Evolutionary conservation across 2,329 filamentous ascomycete species (phyloP).

Genomic region (Gliomastix tumulicola): DNA sequence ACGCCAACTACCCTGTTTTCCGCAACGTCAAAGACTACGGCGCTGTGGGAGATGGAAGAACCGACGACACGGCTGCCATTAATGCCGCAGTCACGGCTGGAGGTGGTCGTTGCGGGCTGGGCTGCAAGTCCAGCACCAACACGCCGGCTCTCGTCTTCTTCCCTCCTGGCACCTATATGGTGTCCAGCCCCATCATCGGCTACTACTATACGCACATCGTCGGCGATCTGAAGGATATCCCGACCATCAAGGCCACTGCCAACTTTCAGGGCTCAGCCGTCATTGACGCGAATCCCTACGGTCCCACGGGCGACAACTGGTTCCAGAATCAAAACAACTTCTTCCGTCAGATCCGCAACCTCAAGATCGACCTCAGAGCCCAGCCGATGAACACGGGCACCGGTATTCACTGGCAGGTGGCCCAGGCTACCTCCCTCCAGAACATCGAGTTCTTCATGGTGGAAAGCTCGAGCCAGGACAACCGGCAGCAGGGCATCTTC

Average conservation of each 20-base stretch:
- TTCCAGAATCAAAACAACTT: conserved; percentile 37
- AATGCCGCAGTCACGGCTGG: conserved; percentile 70
- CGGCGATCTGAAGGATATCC: conserved; percentile 53
- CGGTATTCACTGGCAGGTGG: conserved; percentile 56
- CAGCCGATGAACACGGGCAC: conserved; percentile 35
- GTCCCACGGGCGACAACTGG: conserved; percentile 14
- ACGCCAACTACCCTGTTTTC: conserved; percentile 58
- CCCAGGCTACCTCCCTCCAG: conserved; percentile 44
- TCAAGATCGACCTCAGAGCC: conserved; percentile 28
- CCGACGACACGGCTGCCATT: conserved; percentile 78
- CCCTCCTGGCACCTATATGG: conserved; percentile 71
- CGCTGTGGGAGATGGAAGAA: conserved; percentile 53
- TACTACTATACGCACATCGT: conserved; percentile 74
- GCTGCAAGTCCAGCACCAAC: conserved; percentile 72
- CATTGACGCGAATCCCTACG: conserved; percentile 59
- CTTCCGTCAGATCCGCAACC: conserved; percentile 57
- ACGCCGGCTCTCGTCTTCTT: conserved; percentile 80
- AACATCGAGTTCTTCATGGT: conserved; percentile 42
- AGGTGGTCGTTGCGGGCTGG: conserved; percentile 62
- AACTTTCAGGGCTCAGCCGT: conserved; percentile 62
- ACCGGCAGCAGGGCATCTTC: conserved; percentile 11
- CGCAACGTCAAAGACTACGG: conserved; percentile 68
- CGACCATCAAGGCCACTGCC: conserved; percentile 44
- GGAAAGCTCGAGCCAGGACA: conserved; percentile 8
- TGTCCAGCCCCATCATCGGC: conserved; percentile 65